Evolutionary conservation across 2,329 filamentous ascomycete genomes (phyloP).

Genomic region (Clonostachys solani): DNA sequence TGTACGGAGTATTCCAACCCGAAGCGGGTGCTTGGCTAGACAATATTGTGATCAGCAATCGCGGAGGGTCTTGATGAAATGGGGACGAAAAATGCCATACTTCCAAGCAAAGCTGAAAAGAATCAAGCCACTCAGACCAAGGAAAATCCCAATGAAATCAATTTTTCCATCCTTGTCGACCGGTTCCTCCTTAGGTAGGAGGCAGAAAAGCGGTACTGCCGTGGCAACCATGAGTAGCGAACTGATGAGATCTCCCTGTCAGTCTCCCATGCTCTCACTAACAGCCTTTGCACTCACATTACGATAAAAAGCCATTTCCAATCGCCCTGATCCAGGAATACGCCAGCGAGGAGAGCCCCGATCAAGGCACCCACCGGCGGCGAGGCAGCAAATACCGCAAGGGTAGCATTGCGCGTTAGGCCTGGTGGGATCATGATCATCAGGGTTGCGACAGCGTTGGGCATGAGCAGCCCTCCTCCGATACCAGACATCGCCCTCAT

Average conservation of each 20-base stretch:
- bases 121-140: conserved; percentile 32
- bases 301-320: conserved; percentile 1
- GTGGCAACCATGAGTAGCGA: conserved; percentile 1
- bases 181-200: conserved; percentile 8
- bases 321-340: conserved; percentile 16
- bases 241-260: background rate
- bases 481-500: conserved; percentile 39
- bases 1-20: conserved; percentile 37
- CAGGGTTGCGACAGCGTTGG: conserved; percentile 46
- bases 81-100: conserved; percentile 19
- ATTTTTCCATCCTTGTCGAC: conserved; percentile 16
- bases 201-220: conserved; percentile 1
- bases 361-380: conserved; percentile 40
- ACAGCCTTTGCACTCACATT: background rate
- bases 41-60: conserved; percentile 11
- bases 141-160: conserved; percentile 28
- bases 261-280: background rate
- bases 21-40: conserved; percentile 31
- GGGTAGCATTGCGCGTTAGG: conserved; percentile 32
- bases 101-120: conserved; percentile 49
- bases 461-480: conserved; percentile 44
- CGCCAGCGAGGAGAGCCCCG: conserved; percentile 30
- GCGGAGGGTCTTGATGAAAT: background rate
- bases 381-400: conserved; percentile 40
- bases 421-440: conserved; percentile 42